Percentiles rank a stretch among this genome's conserved stretches.
Conservation (phyloP, 1,139 yeast genomes). For the Pneumocystis wakefieldiae region DNA sequence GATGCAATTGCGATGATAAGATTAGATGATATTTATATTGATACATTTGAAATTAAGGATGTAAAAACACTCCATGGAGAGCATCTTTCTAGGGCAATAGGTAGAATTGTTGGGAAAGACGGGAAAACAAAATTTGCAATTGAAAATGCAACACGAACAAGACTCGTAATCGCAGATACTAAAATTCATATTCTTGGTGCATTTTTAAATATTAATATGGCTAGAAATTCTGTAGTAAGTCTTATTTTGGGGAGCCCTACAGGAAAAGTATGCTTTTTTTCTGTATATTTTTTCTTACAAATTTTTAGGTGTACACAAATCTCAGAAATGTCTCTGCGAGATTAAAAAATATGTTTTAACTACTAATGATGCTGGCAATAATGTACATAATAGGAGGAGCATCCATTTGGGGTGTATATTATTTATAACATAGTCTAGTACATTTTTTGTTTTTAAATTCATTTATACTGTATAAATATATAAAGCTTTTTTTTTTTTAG, state of each 20-base stretch:
- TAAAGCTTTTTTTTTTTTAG: background rate
- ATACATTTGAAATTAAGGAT: constrained; percentile 91
- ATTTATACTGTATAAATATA: background rate
- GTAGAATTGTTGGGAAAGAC: constrained; percentile 98
- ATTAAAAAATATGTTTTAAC: constrained; percentile 82
- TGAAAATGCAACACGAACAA: constrained; percentile 94
- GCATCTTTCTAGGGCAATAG: constrained; percentile 94
- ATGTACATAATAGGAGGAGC: background rate
- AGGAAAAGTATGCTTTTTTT: constrained; percentile 38
- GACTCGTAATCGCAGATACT: constrained; percentile 92
- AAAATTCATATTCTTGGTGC: constrained; percentile 95
- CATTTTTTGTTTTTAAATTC: constrained; percentile 3
- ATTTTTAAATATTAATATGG: constrained; percentile 90
- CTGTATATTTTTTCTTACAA: background rate
- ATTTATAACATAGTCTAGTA: background rate
- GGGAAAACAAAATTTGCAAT: constrained; percentile 97
- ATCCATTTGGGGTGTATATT: background rate
- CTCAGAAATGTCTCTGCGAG: constrained; percentile 92
- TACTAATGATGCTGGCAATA: background rate
- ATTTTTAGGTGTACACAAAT: constrained; percentile 60
- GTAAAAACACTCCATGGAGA: constrained; percentile 91
- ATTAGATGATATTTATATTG: constrained; percentile 88
- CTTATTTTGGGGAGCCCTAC: constrained; percentile 96
- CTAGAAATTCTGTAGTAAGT: constrained; percentile 89
- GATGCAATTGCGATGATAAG: constrained; percentile 91